Evolutionary conservation across 1,284 basidiomycete genomes (phyloP), one percentile per base, ranked within the genome.

Genomic region (Waitea zeae): DNA sequence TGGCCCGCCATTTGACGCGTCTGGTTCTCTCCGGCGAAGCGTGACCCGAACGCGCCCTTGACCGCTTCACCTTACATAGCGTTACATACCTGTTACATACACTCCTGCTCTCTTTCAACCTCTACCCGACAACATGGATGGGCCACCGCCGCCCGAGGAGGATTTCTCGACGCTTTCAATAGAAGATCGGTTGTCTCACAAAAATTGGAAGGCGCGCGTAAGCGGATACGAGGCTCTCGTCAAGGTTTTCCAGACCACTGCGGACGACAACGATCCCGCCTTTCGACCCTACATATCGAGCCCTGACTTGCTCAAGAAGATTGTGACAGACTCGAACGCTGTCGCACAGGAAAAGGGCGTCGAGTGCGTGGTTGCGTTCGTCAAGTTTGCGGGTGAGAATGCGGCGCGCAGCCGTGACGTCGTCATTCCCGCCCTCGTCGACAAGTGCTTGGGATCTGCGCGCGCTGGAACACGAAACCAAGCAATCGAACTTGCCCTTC

Each of bases 281-380:
- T 98, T 99, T 64, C 76, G 74, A 46, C 84, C 87, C 17, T 97
- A 87, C 56, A 53, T 83, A 44, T 73, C 67, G 54, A 77, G 79
- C 43, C 58, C 72, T 6, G 82, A 84, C 51, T 56, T 76, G 28
- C 70, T 95, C 44, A 87, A 82, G 64, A 90, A 79, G 58, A 87
- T 92, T 51, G 82, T 64, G 26, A 75, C 75, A 3, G 95, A 99
- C 50, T 64, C 88, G 1, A 98, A 98, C 56, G 95, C 84, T 11
- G 93, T 97, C 20, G 92, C 95, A 9, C 95, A 99, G 56, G 95
- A 98, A 62, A 96, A 95, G 53, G 95, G 84, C 22, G 68, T 95
- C 14, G 82, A 95, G 56, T 81, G 86, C 47, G 58, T 93, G 28
- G 68, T 83, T 43, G 64, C 80, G 12, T 71, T 96, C 42, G 77